phyloP scores from a whole-genome alignment of 768 basidiomycete species.

The Coprinellus micaceus region DNA sequence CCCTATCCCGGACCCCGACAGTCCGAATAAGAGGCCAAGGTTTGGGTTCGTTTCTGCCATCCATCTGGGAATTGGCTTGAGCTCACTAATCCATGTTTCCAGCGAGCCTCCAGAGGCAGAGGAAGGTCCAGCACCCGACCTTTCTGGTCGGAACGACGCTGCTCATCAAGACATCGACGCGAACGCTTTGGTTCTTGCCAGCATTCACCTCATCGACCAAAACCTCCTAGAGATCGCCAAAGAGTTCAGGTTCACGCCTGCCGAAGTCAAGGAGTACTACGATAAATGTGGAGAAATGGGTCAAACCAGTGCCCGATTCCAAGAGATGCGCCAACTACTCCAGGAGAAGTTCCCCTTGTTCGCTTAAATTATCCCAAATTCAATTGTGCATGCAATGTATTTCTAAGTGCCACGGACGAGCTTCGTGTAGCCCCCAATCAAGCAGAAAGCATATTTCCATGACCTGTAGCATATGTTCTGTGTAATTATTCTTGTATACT shows the following conservation, averaged over 20 bases:
- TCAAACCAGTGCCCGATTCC: constrained; percentile 61
- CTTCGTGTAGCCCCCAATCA: no score
- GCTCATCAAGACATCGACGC: background rate
- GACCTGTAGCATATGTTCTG: no score
- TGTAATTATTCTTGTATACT: constrained; percentile 16
- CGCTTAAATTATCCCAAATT: no score
- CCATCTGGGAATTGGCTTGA: background rate
- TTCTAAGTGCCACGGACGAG: no score
- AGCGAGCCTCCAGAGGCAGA: constrained; percentile 8
- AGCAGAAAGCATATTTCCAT: no score
- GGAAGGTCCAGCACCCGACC: constrained; percentile 3
- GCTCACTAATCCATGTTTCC: constrained; percentile 1
- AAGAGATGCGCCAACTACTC: constrained; percentile 58
- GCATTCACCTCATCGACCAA: constrained; percentile 65
- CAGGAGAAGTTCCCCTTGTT: constrained; percentile 28
- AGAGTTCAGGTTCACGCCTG: constrained; percentile 66
- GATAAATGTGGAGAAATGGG: constrained; percentile 70
- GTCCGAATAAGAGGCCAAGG: constrained; percentile 42
- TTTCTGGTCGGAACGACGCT: constrained; percentile 16
- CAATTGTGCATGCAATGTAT: no score
- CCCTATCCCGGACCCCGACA: constrained; percentile 26
- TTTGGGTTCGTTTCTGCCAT: constrained; percentile 30
- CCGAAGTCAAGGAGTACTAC: constrained; percentile 78
- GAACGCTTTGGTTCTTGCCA: constrained; percentile 35
- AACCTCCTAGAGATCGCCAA: constrained; percentile 62